Evolutionary conservation across 345 rosid genomes (phyloP), one percentile per base, ranked within the genome.

Genomic region (Aurinia saxatilis): DNA sequence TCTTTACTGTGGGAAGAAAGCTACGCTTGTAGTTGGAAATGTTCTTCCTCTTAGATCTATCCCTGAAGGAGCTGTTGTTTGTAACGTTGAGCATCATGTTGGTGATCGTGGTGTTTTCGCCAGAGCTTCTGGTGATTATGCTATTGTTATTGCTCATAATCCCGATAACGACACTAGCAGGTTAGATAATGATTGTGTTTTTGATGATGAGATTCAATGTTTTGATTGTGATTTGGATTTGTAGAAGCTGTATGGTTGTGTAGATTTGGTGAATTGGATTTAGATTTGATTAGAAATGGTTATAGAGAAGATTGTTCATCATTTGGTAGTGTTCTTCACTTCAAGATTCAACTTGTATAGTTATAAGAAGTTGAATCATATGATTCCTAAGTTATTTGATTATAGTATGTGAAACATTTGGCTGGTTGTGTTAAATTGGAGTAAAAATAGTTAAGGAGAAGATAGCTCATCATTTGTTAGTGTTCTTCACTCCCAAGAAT

Each of bases 11-110:
- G 84, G 87, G 6, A 82, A 78, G 78, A 82, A 55, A 46, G 87
- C 84, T 2, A 74, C 66, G 6, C 73, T 82, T 0, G 65, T 78
- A 18, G 84, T 82, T 12, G 87, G 87, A 15, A 82, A 82, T 38
- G 87, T 82, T 4, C 46, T 80, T 30, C 84, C 87, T 0, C 51
- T 82, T 27, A 60, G 84, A 65, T 73, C 83, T 33, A 81, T 85
- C 25, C 92, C 89, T 12, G 92, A 85, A 57, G 92, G 92, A 17
- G 86, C 86, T 30, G 92, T 83, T 6, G 79, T 83, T 1, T 85
- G 92, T 25, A 85, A 85, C 21, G 92, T 85, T 19, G 88, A 83
- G 62, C 92, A 81, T 25, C 86, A 83, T 42, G 92, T 85, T 3
- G 92, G 89, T 62, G 88, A 85, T 31, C 84, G 92, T 23, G 85